These are phyloP conservation scores for Mrakiaceae sp. DNA, from an alignment of 1,284 basidiomycete species.

Conservation along the genomic window DNA sequence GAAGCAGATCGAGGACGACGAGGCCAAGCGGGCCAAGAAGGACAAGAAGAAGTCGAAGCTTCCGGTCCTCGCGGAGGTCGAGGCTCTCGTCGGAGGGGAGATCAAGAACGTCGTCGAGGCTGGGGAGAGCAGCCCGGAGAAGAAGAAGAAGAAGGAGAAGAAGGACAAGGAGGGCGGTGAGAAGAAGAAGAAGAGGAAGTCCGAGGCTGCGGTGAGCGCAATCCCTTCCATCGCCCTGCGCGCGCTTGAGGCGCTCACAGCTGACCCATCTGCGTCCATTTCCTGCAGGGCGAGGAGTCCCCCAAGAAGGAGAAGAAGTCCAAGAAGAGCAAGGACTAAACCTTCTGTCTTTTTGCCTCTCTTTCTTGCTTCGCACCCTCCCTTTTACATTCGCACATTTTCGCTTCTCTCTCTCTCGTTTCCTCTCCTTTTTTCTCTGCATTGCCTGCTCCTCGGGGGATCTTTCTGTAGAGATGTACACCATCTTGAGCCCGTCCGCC, in stretches of 20 bases:
- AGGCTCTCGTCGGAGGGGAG: conserved; percentile 14
- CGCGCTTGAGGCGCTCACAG: neutral
- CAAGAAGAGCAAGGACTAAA: conserved; percentile 25
- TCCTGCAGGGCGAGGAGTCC: too few relatives aligned
- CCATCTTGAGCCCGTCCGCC: too few relatives aligned
- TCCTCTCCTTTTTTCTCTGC: neutral
- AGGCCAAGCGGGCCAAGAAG: conserved; percentile 34
- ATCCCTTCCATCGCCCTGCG: neutral
- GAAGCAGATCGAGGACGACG: conserved; percentile 29
- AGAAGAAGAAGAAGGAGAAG: conserved; percentile 36
- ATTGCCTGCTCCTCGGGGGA: too few relatives aligned
- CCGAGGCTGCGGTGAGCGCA: conserved; percentile 20
- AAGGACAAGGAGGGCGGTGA: conserved; percentile 28
- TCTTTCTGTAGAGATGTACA: too few relatives aligned
- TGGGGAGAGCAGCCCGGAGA: conserved; percentile 38
- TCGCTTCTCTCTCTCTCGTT: neutral
- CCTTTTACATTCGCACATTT: neutral
- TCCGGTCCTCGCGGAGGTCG: conserved; percentile 13
- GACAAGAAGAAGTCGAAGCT: conserved; percentile 44
- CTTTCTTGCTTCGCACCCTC: neutral
- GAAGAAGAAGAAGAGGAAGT: conserved; percentile 32
- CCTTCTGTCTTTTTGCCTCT: neutral
- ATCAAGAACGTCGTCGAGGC: conserved; percentile 37
- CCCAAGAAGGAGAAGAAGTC: conserved; percentile 24
- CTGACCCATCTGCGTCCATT: too few relatives aligned